Conservation (phyloP, 2,329 filamentous ascomycete genomes). For the Pestalotiopsis sp. region DNA sequence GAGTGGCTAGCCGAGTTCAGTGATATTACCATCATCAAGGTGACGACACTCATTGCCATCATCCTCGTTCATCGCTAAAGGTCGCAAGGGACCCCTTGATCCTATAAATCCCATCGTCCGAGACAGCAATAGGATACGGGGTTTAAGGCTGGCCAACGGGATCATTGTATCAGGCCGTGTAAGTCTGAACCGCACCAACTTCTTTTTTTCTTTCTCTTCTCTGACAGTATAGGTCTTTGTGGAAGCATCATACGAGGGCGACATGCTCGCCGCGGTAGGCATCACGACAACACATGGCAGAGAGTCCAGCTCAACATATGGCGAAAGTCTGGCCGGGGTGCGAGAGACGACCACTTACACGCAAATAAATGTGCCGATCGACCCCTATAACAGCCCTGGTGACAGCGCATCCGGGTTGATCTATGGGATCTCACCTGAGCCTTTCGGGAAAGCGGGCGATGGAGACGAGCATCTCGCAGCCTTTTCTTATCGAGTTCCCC, state of each 20-base stretch:
- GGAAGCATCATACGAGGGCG: conserved; percentile 29
- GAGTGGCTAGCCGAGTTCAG: conserved; percentile 19
- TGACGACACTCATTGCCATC: background rate
- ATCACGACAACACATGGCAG: conserved; percentile 19
- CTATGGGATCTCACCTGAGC: background rate
- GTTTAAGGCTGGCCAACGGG: conserved; percentile 14
- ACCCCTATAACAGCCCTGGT: conserved; percentile 20
- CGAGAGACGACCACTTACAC: conserved; percentile 19
- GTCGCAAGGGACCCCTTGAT: background rate
- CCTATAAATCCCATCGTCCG: background rate
- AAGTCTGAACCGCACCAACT: background rate
- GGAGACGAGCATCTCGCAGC: conserved; percentile 23
- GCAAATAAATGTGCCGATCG: conserved; percentile 22
- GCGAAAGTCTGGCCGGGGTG: conserved; percentile 16
- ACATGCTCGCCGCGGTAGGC: conserved; percentile 24
- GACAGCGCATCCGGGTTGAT: conserved; percentile 10
- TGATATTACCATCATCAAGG: conserved; percentile 13
- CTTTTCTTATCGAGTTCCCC: conserved; percentile 23
- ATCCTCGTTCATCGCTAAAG: background rate
- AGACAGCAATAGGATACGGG: conserved; percentile 10
- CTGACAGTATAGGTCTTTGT: conserved; percentile 19
- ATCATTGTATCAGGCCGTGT: conserved; percentile 7
- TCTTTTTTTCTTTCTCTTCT: background rate
- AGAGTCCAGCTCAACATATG: background rate
- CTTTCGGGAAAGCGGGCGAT: background rate